Evolutionary conservation across 345 rosid species (phyloP).

Genomic region (Limnanthes douglasii): DNA sequence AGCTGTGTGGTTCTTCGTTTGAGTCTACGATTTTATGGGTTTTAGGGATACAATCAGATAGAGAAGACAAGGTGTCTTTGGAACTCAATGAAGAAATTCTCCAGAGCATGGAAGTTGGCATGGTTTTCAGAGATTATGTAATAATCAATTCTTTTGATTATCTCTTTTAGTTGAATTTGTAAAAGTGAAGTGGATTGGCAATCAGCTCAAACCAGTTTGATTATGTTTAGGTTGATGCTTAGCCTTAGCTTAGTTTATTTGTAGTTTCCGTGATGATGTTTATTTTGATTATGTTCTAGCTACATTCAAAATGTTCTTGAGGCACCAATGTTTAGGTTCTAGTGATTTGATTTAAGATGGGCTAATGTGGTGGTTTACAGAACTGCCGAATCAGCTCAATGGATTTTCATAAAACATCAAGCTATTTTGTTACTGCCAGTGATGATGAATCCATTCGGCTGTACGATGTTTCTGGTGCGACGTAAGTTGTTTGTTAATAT

Average conservation of each 20-base stretch:
- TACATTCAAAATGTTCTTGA: too few relatives aligned
- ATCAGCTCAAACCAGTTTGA: too few relatives aligned
- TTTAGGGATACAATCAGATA: conserved; percentile 29
- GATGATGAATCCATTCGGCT: conserved; percentile 96
- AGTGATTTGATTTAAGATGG: too few relatives aligned
- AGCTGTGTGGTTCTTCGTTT: background rate
- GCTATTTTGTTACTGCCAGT: conserved; percentile 86
- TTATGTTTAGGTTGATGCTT: too few relatives aligned
- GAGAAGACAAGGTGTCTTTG: conserved; percentile 54
- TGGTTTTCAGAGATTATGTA: conserved; percentile 81
- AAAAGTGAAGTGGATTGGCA: too few relatives aligned
- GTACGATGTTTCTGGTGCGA: conserved; percentile 49
- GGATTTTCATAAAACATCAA: conserved; percentile 79
- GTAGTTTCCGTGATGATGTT: too few relatives aligned
- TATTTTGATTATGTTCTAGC: background rate
- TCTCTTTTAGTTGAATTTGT: too few relatives aligned
- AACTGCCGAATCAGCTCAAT: conserved; percentile 81
- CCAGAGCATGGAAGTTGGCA: conserved; percentile 92
- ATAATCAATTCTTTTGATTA: background rate
- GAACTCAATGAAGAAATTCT: conserved; percentile 77
- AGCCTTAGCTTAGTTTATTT: too few relatives aligned
- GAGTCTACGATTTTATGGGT: background rate
- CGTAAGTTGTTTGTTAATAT: conserved; percentile 21
- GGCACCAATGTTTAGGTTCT: too few relatives aligned
- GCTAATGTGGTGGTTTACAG: conserved; percentile 18